Evolutionary conservation across 192 early-diverging fungal species (phyloP).

Genomic region (Powellomyces hirtus): DNA sequence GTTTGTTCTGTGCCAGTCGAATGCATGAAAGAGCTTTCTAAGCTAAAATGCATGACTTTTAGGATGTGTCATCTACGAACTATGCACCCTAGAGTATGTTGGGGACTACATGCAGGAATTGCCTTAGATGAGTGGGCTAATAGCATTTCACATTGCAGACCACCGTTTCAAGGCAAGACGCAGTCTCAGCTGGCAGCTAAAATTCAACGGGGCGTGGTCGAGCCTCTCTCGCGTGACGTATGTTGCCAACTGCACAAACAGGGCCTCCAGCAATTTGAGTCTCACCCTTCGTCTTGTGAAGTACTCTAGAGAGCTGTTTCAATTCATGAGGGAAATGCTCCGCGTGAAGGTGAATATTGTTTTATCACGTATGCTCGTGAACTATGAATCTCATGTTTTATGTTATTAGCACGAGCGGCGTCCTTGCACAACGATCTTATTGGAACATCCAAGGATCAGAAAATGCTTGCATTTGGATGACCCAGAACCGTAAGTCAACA

Average conservation of each 20-base stretch:
- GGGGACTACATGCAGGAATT: not conserved
- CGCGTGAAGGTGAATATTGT: slow-evolving; percentile 52
- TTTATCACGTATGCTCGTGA: too few relatives aligned
- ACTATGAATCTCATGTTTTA: too few relatives aligned
- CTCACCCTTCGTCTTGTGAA: not conserved
- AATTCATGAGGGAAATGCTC: slow-evolving; percentile 56
- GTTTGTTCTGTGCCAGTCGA: slow-evolving; percentile 21
- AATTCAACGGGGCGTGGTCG: slow-evolving; percentile 58
- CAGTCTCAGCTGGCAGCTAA: slow-evolving; percentile 55
- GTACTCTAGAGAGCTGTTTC: slow-evolving; percentile 36
- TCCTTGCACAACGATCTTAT: slow-evolving; percentile 5
- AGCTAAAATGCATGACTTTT: not conserved
- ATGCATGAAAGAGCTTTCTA: not conserved
- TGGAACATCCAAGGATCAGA: slow-evolving; percentile 12
- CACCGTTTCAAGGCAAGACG: slow-evolving; percentile 69
- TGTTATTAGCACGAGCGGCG: slow-evolving; percentile 1
- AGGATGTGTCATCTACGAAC: slow-evolving; percentile 70
- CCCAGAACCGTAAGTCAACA: not conserved
- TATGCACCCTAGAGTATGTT: slow-evolving; percentile 69
- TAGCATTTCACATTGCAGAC: too few relatives aligned
- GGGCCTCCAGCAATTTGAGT: not conserved
- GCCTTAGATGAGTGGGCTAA: too few relatives aligned
- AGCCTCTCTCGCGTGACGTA: slow-evolving; percentile 47
- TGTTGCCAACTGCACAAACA: not conserved
- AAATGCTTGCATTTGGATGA: slow-evolving; percentile 4